Conservation (phyloP, 2,329 filamentous ascomycete genomes). For the Pseudodiploospora longispora region DNA sequence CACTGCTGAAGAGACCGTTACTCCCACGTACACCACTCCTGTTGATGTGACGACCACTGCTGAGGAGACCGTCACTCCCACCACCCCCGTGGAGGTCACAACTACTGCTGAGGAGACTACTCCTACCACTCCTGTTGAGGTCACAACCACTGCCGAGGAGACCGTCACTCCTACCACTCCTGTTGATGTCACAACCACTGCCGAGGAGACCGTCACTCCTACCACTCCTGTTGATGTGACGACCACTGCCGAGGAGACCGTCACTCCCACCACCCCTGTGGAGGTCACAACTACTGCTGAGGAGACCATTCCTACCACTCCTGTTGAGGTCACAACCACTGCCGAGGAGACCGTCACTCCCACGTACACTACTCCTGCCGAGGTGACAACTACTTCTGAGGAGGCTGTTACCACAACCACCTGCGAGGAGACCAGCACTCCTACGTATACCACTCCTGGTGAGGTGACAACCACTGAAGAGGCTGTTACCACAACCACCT, state of each 20-base stretch:
- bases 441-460: background rate
- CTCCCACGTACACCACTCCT: background rate
- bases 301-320: background rate
- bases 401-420: slow-evolving; percentile 1
- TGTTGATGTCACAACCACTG: background rate
- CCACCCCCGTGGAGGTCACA: background rate
- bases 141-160: background rate
- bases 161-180: background rate
- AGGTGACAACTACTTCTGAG: slow-evolving; percentile 1
- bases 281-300: background rate
- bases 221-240: background rate
- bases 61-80: background rate
- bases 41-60: background rate
- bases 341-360: background rate
- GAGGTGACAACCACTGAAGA: too few relatives aligned
- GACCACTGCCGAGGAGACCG: background rate
- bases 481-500: background rate
- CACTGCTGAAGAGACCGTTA: background rate
- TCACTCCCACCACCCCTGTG: background rate
- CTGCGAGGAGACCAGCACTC: background rate
- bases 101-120: background rate
- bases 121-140: background rate
- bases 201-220: background rate
- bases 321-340: background rate
- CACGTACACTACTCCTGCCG: background rate